Evolutionary conservation across 495 filamentous ascomycete species (phyloP), one percentile per base, ranked within the genome.

Genomic region (Chlorociboria aeruginascens): DNA sequence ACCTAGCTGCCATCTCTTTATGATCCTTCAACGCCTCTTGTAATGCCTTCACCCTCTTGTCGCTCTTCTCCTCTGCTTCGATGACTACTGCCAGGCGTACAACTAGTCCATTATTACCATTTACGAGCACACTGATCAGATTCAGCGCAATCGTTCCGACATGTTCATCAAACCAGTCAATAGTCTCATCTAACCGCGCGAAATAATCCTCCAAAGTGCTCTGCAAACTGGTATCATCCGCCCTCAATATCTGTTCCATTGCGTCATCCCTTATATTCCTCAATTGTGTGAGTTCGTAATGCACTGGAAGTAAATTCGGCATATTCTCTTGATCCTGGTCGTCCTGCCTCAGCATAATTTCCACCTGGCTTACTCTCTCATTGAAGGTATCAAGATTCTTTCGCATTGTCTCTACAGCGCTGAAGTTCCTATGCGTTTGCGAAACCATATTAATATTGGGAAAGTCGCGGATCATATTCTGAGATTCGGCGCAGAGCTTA

Each of bases 391-490:
- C 86, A 53, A 99, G 73, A 48, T 89, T 86, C 40, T 72, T 74
- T 64, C 89, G 86, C 86, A 99, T 96, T 55, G 81, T 75, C 68
- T 95, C 79, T 40, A 92, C 89, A 28, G 85, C 85, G 45, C 84
- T 82, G 59, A 97, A 97, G 62, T 97, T 94, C 49, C 89, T 75
- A 66, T 99, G 92, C 28, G 93, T 86, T 64, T 90, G 85, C 17
- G 89, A 87, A 35, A 97, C 80, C 53, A 86, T 69, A 63, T 96
- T 95, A 65, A 99, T 95, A 59, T 92, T 86, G 32, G 93, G 86
- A 61, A 99, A 99, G 68, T 97, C 92, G 49, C 82, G 78, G 48
- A 97, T 95, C 77, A 95, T 95, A 57, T 84, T 81, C 68, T 97
- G 90, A 42, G 87, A 85, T 63, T 97, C 93, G 50, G 86, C 85